Percentiles rank a stretch among this genome's conserved stretches.
Conservation (phyloP, 495 filamentous ascomycete genomes). For the Talaromyces nanjingensis region DNA sequence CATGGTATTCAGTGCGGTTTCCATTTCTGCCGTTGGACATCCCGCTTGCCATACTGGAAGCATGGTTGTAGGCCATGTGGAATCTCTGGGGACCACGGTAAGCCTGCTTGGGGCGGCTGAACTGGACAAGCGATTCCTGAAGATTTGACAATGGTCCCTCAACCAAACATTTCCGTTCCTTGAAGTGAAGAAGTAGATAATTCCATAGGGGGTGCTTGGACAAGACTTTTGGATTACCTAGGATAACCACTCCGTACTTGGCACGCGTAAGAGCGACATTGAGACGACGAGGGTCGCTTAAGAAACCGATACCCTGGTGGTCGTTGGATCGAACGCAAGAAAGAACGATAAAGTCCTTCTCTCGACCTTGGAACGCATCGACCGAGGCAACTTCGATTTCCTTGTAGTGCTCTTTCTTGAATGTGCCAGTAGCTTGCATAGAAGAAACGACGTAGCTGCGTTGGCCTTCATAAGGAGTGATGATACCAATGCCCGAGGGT, state of each 20-base stretch:
- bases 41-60: constrained; percentile 46
- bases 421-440: constrained; percentile 94
- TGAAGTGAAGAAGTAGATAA: constrained; percentile 92
- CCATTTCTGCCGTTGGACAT: constrained; percentile 45
- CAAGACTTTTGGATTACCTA: constrained; percentile 96
- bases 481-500: constrained; percentile 88
- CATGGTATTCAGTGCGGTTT: constrained; percentile 65
- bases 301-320: constrained; percentile 97
- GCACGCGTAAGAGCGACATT: constrained; percentile 98
- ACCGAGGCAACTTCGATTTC: constrained; percentile 98
- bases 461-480: constrained; percentile 98
- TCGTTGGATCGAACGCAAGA: constrained; percentile 99
- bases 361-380: constrained; percentile 96
- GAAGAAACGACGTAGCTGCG: constrained; percentile 97
- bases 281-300: constrained; percentile 95
- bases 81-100: constrained; percentile 89
- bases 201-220: constrained; percentile 99
- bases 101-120: constrained; percentile 84
- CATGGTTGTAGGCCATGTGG: constrained; percentile 72
- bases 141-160: constrained; percentile 96
- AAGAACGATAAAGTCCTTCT: constrained; percentile 98
- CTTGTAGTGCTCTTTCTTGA: constrained; percentile 98
- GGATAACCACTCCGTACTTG: constrained; percentile 91
- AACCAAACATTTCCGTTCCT: constrained; percentile 92
- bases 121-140: constrained; percentile 90